Percentiles rank a stretch among this genome's conserved stretches.
These are phyloP conservation scores for Termitomyces sp. DNA, from an alignment of 768 basidiomycete genomes.

Conservation along the genomic window DNA sequence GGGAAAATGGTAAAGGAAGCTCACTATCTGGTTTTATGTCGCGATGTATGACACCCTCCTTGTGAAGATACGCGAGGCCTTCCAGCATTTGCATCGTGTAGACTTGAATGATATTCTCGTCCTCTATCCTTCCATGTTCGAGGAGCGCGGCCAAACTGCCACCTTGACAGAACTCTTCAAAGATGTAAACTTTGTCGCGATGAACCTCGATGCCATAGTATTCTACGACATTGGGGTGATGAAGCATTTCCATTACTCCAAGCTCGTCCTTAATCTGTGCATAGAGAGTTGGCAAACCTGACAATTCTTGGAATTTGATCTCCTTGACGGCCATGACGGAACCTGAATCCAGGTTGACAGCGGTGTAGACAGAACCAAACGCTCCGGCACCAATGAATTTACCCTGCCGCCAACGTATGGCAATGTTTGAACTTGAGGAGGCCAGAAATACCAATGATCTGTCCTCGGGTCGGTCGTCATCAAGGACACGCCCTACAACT, in stretches of 20 bases:
- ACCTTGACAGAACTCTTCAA: slow-evolving; percentile 97
- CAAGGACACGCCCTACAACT: slow-evolving; percentile 86
- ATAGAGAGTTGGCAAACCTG: slow-evolving; percentile 83
- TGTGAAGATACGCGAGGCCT: slow-evolving; percentile 91
- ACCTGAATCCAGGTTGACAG: slow-evolving; percentile 93
- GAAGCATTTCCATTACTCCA: slow-evolving; percentile 96
- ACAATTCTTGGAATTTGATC: slow-evolving; percentile 93
- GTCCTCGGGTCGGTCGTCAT: slow-evolving; percentile 92
- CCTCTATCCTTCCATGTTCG: slow-evolving; percentile 93
- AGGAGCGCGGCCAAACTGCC: slow-evolving; percentile 87
- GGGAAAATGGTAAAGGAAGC: slow-evolving; percentile 26
- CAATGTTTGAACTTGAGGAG: slow-evolving; percentile 92
- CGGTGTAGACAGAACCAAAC: slow-evolving; percentile 99
- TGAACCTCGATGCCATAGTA: slow-evolving; percentile 99
- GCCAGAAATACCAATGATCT: slow-evolving; percentile 92
- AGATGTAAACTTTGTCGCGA: slow-evolving; percentile 97
- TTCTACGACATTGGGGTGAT: slow-evolving; percentile 96
- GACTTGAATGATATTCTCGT: slow-evolving; percentile 91
- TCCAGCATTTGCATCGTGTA: slow-evolving; percentile 98
- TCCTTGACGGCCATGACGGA: slow-evolving; percentile 99
- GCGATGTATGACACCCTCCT: slow-evolving; percentile 88
- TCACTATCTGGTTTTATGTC: slow-evolving; percentile 98
- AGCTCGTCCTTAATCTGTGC: slow-evolving; percentile 95
- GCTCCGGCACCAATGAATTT: slow-evolving; percentile 98
- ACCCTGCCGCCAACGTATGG: slow-evolving; percentile 97